phyloP scores from a whole-genome alignment of 2,329 filamentous ascomycete genomes.

The Mycocentrospora acerina region DNA sequence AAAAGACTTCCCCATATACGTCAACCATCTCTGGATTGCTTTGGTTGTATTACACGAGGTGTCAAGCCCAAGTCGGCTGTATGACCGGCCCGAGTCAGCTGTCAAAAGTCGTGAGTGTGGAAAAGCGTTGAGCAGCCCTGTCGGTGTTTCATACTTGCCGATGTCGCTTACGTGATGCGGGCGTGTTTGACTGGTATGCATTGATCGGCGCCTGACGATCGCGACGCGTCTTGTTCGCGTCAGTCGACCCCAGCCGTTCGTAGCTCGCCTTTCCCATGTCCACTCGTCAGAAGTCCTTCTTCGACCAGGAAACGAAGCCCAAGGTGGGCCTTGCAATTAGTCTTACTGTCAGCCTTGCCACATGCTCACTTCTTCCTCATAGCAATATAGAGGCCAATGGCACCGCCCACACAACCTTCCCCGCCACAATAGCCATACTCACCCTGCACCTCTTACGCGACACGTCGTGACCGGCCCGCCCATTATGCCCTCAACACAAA shows the following conservation, averaged over 20 bases:
- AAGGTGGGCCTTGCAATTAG: slow-evolving; percentile 36
- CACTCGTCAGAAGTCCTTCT: slow-evolving; percentile 54
- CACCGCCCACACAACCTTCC: slow-evolving; percentile 33
- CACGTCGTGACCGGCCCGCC: slow-evolving; percentile 40
- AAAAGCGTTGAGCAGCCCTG: too few relatives aligned
- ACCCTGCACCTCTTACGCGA: slow-evolving; percentile 30
- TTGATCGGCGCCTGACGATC: slow-evolving; percentile 6
- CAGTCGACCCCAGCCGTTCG: slow-evolving; percentile 4
- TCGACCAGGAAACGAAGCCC: slow-evolving; percentile 48
- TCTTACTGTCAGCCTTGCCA: neutral
- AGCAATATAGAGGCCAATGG: slow-evolving; percentile 40
- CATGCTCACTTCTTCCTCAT: slow-evolving; percentile 8
- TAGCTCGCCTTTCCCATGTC: slow-evolving; percentile 40
- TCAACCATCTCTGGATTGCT: too few relatives aligned
- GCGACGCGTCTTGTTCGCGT: slow-evolving; percentile 17
- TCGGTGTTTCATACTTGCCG: too few relatives aligned
- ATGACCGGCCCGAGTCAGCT: slow-evolving; percentile 1
- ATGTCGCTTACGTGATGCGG: slow-evolving; percentile 16
- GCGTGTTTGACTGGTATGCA: slow-evolving; percentile 2
- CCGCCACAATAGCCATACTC: slow-evolving; percentile 26
- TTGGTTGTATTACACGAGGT: too few relatives aligned
- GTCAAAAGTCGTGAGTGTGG: neutral
- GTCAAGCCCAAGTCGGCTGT: too few relatives aligned
- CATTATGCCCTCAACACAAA: slow-evolving; percentile 54
- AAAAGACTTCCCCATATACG: too few relatives aligned